Base-by-base conservation (phyloP, 2,329 filamentous ascomycete genomes). In the Sclerotinia minor region DNA sequence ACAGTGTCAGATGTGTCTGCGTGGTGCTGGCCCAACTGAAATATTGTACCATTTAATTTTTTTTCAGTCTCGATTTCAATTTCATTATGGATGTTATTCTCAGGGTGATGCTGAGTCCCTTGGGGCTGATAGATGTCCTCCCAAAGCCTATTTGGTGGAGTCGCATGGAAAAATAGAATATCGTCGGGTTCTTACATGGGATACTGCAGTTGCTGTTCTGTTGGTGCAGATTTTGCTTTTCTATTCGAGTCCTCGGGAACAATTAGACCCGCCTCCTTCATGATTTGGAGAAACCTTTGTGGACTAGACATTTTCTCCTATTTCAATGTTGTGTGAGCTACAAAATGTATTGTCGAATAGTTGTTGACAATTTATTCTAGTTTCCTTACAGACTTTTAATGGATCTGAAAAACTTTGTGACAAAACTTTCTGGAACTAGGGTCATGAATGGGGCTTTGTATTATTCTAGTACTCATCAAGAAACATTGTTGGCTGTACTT, bases 181-280 rank as follows among this genome's bases (percentile, higher is more conserved):
- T 9, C 50, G 1, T 19, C 11, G 26, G 26, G 7, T 1, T 32
- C 21, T 5, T 9, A 13, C 19, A 0, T 21, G 2, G 24, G 9
- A 8, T 3, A 44, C 1, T 3, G 0, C 1, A 5, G n/a, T 5
- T 29, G 15, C 24, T 19, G 17, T 4, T 3, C 15, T 21, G 5
- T 8, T 21, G 24, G 5, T 13, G 5, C 32, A 2, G 3, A 9
- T n/a, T 1, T 29, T 2, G 24, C 5, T 8, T 0, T 32, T 47
- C 41, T 9, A 2, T 29, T n/a, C 13, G 7, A 2, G 1, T n/a
- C 21, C 3, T 8, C 3, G 5, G 45, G 24, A 9, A 7, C 19
- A 2, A 8, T 47, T 15, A 9, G 17, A 9, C 5, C 19, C 8
- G 11, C 9, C 41, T n/a, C 26, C 9, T 60, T 47, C 44, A 49